Evolutionary conservation across 2,329 filamentous ascomycete genomes (phyloP), one percentile per base, ranked within the genome.

Genomic region (Gaeumannomyces tritici): DNA sequence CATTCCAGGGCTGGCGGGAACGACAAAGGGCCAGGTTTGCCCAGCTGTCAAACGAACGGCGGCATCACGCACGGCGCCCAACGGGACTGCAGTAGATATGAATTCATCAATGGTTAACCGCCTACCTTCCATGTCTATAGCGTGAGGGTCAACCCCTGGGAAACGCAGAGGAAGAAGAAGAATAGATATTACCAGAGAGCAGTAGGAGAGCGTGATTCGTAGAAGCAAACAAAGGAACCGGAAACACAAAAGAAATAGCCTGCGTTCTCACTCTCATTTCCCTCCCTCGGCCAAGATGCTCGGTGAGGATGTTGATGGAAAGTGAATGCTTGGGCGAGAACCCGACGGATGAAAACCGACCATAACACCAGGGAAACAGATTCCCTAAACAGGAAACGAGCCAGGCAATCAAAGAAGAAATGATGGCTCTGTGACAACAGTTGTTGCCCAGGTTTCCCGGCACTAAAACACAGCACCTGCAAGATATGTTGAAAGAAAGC

Each of bases 191-290:
- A n/a, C 42, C 21, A 51, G 18, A n/a, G 21, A 51, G 42, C n/a
- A 21, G 21, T n/a, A 7, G 42, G 42, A n/a, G 21, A n/a, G 18
- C 42, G 9, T 51, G 2, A 58, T 31, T 5, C 4, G 12, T n/a
- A 54, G 57, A 61, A 35, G 4, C 7, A 33, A 33, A 11, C 4
- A 11, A 58, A 60, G 60, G 61, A 61, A 11, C 29, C 57, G 62
- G 60, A 59, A 62, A 56, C 58, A 51, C 65, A 51, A 51, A 15
- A 57, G 26, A 47, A 18, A 47, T n/a, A 18, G 6, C 21, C n/a
- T 59, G 28, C 61, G 11, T 18, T 28, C 42, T 63, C 59, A 24
- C 26, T 56, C 61, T 60, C n/a, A 21, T 35, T n/a, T 11, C 42
- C 6, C 8, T n/a, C 18, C n/a, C 42, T 51, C 18, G 18, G 18